Conservation (phyloP, 768 basidiomycete genomes). For the Amanita molliuscula region DNA sequence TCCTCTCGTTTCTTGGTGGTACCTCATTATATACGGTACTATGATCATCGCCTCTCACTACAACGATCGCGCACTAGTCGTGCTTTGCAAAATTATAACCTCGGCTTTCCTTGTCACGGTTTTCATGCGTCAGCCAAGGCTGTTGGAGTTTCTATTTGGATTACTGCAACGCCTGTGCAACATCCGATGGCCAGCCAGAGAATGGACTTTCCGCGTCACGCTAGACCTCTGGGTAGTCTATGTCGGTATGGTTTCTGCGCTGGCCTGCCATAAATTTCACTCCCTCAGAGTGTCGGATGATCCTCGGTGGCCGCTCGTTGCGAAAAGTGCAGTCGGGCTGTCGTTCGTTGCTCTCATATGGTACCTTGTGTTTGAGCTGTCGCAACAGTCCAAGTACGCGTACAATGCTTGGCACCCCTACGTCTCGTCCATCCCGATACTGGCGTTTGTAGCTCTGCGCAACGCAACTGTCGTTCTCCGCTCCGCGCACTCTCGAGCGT, state of each 20-base stretch:
- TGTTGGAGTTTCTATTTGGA: conserved; percentile 55
- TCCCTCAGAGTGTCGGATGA: conserved; percentile 65
- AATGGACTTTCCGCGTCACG: conserved; percentile 84
- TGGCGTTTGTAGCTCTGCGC: conserved; percentile 65
- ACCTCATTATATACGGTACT: conserved; percentile 74
- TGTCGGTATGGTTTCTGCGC: conserved; percentile 71
- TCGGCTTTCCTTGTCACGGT: conserved; percentile 56
- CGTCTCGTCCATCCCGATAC: conserved; percentile 71
- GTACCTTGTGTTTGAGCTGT: conserved; percentile 79
- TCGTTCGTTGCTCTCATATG: conserved; percentile 52
- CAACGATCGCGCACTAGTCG: conserved; percentile 61
- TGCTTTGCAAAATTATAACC: conserved; percentile 58
- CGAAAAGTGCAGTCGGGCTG: conserved; percentile 35
- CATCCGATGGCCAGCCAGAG: conserved; percentile 76
- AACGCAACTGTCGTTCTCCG: conserved; percentile 67
- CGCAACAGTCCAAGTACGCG: conserved; percentile 66
- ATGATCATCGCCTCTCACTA: conserved; percentile 59
- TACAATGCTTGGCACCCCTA: conserved; percentile 85
- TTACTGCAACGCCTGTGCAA: conserved; percentile 54
- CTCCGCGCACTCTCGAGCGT: conserved; percentile 54
- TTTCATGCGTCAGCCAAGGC: conserved; percentile 54
- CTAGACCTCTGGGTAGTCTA: conserved; percentile 89
- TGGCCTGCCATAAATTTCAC: conserved; percentile 65
- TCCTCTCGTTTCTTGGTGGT: conserved; percentile 88
- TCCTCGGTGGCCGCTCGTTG: conserved; percentile 47